Evolutionary conservation across 2,329 filamentous ascomycete species (phyloP).

Genomic region (Pezicula radicicola): DNA sequence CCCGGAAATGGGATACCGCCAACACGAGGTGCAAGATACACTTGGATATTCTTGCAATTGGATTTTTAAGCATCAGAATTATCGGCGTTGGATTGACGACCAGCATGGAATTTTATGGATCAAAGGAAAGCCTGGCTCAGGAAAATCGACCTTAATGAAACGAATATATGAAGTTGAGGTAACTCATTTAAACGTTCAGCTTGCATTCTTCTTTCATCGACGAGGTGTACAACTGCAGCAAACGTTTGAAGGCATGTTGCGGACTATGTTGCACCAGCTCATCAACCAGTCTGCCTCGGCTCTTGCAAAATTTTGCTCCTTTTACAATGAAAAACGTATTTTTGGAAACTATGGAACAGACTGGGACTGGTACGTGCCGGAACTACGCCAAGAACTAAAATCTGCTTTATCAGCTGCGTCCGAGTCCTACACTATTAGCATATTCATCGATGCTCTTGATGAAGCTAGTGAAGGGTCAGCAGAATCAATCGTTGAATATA

Average conservation of each 20-base stretch:
- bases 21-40: constrained; percentile 29
- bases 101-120: constrained; percentile 42
- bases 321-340: background rate
- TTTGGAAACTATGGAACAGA: too few relatives aligned
- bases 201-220: constrained; percentile 33
- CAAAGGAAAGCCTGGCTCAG: constrained; percentile 39
- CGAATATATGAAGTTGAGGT: background rate
- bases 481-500: too few relatives aligned
- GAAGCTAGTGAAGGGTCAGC: too few relatives aligned
- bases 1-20: constrained; percentile 14
- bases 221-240: constrained; percentile 29
- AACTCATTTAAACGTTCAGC: constrained; percentile 7
- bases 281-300: constrained; percentile 3
- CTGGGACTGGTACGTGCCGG: too few relatives aligned
- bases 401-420: too few relatives aligned
- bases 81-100: constrained; percentile 33
- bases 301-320: background rate
- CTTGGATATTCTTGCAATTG: constrained; percentile 34
- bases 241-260: constrained; percentile 28
- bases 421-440: too few relatives aligned
- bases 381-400: too few relatives aligned
- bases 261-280: constrained; percentile 30
- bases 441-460: too few relatives aligned
- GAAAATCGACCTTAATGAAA: constrained; percentile 41
- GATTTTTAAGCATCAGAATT: constrained; percentile 30